Evolutionary conservation across 129 eudicot species (phyloP).

Genomic region (Lonicera japonica): DNA sequence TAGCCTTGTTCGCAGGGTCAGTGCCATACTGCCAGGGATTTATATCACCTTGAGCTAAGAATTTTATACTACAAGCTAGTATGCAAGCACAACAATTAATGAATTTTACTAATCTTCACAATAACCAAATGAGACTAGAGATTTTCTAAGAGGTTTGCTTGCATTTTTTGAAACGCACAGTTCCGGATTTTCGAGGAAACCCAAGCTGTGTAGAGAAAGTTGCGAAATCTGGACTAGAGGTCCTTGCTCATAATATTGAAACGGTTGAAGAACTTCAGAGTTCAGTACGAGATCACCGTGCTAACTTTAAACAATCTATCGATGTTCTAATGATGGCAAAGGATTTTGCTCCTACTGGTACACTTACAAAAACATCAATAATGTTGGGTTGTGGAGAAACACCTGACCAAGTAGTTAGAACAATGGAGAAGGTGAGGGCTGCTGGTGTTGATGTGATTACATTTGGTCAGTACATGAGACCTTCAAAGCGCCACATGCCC

Average conservation of each 20-base stretch:
- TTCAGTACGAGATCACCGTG: slow-evolving; percentile 85
- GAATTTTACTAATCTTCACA: no score
- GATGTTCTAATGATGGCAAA: slow-evolving; percentile 81
- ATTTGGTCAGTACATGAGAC: slow-evolving; percentile 97
- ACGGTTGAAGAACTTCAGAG: slow-evolving; percentile 98
- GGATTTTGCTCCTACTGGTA: slow-evolving; percentile 86
- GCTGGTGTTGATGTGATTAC: slow-evolving; percentile 98
- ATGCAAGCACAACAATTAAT: no score
- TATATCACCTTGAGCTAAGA: no score
- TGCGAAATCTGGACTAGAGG: slow-evolving; percentile 89
- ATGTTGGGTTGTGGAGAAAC: slow-evolving; percentile 99
- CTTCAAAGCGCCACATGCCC: slow-evolving; percentile 95
- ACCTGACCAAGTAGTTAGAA: slow-evolving; percentile 83
- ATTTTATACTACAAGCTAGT: no score
- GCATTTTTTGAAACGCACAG: slow-evolving; percentile 26
- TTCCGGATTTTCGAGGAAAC: slow-evolving; percentile 97
- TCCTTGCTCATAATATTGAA: slow-evolving; percentile 93
- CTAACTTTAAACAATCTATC: slow-evolving; percentile 87
- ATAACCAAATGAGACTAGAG: no score
- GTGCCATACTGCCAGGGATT: no score
- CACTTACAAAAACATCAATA: slow-evolving; percentile 93
- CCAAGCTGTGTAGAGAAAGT: slow-evolving; percentile 81
- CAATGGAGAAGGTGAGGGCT: slow-evolving; percentile 95
- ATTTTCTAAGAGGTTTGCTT: no score
- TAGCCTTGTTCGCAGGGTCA: no score